Percentiles rank a stretch among this genome's conserved stretches.
phyloP scores from a whole-genome alignment of 108 stramenopile species.

The Skeletonema menzelii region DNA sequence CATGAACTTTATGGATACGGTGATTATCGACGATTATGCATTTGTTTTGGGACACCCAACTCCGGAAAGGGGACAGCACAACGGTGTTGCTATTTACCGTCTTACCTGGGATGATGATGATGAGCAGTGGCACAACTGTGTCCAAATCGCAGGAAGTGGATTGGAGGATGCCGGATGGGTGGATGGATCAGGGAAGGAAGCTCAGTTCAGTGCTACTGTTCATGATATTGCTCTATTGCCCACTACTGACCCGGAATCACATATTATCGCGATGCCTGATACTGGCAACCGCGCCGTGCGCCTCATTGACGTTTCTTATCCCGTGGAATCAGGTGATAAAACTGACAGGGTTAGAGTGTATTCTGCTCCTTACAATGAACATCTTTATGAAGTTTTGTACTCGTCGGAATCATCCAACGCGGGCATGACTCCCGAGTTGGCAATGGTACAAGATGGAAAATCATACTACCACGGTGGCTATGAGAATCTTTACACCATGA shows the following conservation, averaged over 20 bases:
- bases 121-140: constrained; percentile 40
- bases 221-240: constrained; percentile 42
- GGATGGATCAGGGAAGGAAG: constrained; percentile 33
- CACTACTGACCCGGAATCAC: constrained; percentile 3
- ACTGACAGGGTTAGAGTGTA: constrained; percentile 19
- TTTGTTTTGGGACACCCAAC: constrained; percentile 43
- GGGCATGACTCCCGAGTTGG: constrained; percentile 26
- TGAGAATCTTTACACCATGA: constrained; percentile 23
- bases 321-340: constrained; percentile 34
- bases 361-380: constrained; percentile 38
- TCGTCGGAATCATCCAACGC: constrained; percentile 29
- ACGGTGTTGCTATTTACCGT: constrained; percentile 46
- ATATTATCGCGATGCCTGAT: constrained; percentile 34
- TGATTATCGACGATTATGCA: constrained; percentile 51
- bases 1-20: constrained; percentile 40
- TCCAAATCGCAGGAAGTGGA: constrained; percentile 40
- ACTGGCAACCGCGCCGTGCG: constrained; percentile 43
- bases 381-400: constrained; percentile 41
- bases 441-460: constrained; percentile 44
- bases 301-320: constrained; percentile 37
- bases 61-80: constrained; percentile 14
- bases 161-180: constrained; percentile 33
- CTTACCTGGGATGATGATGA: constrained; percentile 46
- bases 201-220: constrained; percentile 41
- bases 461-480: constrained; percentile 35